phyloP scores from a whole-genome alignment of 2,329 filamentous ascomycete genomes.

The Aspergillus neoniger region DNA sequence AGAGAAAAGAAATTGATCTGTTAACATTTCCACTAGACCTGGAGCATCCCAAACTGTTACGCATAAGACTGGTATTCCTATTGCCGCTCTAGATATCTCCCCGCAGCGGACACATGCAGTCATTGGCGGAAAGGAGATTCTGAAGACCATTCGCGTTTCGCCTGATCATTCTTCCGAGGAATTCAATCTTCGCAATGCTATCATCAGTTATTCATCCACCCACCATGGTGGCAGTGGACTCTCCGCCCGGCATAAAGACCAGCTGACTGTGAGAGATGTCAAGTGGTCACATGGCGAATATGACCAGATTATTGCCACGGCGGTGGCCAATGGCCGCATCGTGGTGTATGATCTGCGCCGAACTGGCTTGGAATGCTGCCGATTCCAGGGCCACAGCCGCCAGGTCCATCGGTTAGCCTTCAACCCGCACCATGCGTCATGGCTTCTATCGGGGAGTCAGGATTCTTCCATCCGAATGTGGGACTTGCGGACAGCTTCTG shows the following conservation, averaged over 20 bases:
- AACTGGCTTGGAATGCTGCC: conserved; percentile 60
- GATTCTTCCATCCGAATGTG: conserved; percentile 65
- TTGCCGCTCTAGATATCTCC: conserved; percentile 65
- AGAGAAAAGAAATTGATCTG: not conserved
- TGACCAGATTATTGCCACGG: conserved; percentile 63
- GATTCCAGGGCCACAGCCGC: conserved; percentile 65
- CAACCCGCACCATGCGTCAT: conserved; percentile 62
- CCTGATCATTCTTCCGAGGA: conserved; percentile 62
- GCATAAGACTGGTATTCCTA: conserved; percentile 66
- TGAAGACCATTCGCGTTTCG: conserved; percentile 64
- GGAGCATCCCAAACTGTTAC: conserved; percentile 57
- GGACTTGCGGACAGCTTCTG: conserved; percentile 60
- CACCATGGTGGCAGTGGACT: conserved; percentile 48
- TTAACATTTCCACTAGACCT: conserved; percentile 38
- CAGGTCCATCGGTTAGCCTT: conserved; percentile 68
- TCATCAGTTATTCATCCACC: conserved; percentile 59
- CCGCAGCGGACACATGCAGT: conserved; percentile 64
- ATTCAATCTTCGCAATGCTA: conserved; percentile 63
- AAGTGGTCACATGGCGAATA: conserved; percentile 67
- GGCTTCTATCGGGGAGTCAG: conserved; percentile 65
- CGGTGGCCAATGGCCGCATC: conserved; percentile 66
- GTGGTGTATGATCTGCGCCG: conserved; percentile 66
- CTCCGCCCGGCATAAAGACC: conserved; percentile 57
- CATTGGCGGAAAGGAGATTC: conserved; percentile 65
- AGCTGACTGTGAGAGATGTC: conserved; percentile 65